A percentile compares a stretch with the other conserved stretches of the same genome.
Conservation (phyloP, 768 basidiomycete species). For the Rhodocollybia butyracea region DNA sequence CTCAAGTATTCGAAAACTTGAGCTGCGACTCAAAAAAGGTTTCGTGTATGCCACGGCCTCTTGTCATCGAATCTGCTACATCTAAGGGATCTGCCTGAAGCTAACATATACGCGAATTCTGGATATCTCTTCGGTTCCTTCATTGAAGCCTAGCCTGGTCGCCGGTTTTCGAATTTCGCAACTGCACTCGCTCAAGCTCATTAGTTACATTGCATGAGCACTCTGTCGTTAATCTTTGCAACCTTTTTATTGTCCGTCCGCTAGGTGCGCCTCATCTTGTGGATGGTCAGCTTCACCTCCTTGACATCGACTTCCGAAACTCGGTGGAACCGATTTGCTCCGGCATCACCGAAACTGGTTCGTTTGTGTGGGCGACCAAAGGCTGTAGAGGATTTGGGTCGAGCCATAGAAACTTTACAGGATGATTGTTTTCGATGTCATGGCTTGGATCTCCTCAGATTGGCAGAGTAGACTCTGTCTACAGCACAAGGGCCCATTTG, state of each 20-base stretch:
- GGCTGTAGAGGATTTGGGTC: background rate
- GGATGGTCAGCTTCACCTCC: constrained; percentile 1
- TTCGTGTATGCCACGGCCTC: too few species aligned
- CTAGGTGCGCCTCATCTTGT: constrained; percentile 7
- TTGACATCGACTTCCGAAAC: constrained; percentile 6
- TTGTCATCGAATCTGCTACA: too few species aligned
- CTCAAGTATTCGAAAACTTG: too few species aligned
- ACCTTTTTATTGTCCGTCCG: background rate
- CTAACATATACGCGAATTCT: too few species aligned
- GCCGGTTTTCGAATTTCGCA: constrained; percentile 2
- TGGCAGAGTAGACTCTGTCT: background rate
- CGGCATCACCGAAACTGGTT: background rate
- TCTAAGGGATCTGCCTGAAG: too few species aligned
- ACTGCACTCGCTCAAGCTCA: constrained; percentile 3
- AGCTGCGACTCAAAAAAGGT: too few species aligned
- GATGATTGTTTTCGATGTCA: background rate
- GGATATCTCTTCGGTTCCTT: too few species aligned
- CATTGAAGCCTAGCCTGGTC: background rate
- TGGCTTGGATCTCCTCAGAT: constrained; percentile 1
- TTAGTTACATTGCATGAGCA: background rate
- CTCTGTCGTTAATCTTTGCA: background rate
- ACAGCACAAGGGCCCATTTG: background rate
- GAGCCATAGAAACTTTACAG: background rate
- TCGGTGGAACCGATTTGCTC: background rate
- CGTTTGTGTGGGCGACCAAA: background rate